These are phyloP conservation scores for Geosiphon pyriformis DNA, from an alignment of 192 early-diverging fungal species.

Conservation along the genomic window DNA sequence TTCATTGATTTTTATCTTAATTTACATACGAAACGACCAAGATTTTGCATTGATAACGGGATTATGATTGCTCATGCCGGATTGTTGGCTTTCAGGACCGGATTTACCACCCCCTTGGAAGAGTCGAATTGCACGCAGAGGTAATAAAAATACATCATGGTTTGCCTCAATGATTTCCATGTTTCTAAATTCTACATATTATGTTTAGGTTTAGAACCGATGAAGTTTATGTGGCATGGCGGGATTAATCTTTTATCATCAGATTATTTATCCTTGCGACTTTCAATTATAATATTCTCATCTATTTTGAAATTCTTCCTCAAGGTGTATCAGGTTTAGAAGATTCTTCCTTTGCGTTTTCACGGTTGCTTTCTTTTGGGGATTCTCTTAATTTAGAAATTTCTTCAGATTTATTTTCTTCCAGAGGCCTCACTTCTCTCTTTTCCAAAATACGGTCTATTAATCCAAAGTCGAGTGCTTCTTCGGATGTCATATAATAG, in stretches of 20 bases:
- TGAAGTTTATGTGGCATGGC: slow-evolving; percentile 78
- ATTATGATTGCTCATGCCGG: slow-evolving; percentile 99
- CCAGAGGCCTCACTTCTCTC: slow-evolving; percentile 27
- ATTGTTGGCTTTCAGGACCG: slow-evolving; percentile 74
- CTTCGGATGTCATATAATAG: slow-evolving; percentile 88
- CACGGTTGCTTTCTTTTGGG: no score
- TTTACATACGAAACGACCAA: slow-evolving; percentile 17
- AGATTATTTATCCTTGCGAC: no score
- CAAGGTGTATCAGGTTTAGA: no score
- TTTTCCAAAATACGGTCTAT: slow-evolving; percentile 87
- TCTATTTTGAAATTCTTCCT: no score
- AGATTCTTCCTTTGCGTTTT: no score
- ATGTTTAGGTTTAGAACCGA: slow-evolving; percentile 66
- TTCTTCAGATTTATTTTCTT: no score
- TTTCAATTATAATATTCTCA: no score
- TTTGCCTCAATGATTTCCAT: no score
- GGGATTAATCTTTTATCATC: slow-evolving; percentile 36
- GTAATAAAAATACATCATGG: no score
- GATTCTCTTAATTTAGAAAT: no score
- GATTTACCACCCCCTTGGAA: slow-evolving; percentile 72
- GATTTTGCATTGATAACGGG: slow-evolving; percentile 97
- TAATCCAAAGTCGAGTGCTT: slow-evolving; percentile 85
- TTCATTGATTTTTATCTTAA: slow-evolving; percentile 1
- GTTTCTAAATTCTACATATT: no score
- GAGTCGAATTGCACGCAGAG: slow-evolving; percentile 93